phyloP scores from a whole-genome alignment of 306 rosid species.

The Sicyos baderoa region DNA sequence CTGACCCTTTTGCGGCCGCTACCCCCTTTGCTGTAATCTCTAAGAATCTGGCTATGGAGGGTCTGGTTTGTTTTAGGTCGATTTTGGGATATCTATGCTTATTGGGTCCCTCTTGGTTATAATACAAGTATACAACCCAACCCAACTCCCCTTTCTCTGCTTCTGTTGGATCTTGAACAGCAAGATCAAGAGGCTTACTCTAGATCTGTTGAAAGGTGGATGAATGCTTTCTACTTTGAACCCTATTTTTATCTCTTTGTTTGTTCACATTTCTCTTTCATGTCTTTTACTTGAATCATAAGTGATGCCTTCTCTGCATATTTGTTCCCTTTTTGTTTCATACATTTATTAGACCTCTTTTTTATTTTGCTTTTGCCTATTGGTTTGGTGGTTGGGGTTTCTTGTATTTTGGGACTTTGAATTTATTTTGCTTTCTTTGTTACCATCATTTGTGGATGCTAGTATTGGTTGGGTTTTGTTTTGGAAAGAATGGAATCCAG shows the following conservation, averaged over 20 bases:
- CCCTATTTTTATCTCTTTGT: constrained; percentile 17
- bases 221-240: constrained; percentile 43
- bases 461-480: constrained; percentile 17
- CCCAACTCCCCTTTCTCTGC: constrained; percentile 40
- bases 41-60: constrained; percentile 50
- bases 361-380: constrained; percentile 24
- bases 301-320: constrained; percentile 56
- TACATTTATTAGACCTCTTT: constrained; percentile 25
- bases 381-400: constrained; percentile 22
- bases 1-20: constrained; percentile 47
- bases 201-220: constrained; percentile 64
- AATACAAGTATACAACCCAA: too few species aligned
- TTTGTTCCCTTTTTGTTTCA: constrained; percentile 25
- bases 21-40: constrained; percentile 29
- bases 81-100: constrained; percentile 46
- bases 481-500: constrained; percentile 22
- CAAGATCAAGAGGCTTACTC: constrained; percentile 53
- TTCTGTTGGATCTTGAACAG: constrained; percentile 50
- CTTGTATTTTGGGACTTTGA: constrained; percentile 31
- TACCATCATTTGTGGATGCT: background rate
- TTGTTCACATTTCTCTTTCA: constrained; percentile 33
- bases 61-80: constrained; percentile 38
- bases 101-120: constrained; percentile 40
- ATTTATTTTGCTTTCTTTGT: constrained; percentile 25
- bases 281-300: constrained; percentile 67